Evolutionary conservation across 2,329 filamentous ascomycete genomes (phyloP).

Genomic region (Phialophora verrucosa): DNA sequence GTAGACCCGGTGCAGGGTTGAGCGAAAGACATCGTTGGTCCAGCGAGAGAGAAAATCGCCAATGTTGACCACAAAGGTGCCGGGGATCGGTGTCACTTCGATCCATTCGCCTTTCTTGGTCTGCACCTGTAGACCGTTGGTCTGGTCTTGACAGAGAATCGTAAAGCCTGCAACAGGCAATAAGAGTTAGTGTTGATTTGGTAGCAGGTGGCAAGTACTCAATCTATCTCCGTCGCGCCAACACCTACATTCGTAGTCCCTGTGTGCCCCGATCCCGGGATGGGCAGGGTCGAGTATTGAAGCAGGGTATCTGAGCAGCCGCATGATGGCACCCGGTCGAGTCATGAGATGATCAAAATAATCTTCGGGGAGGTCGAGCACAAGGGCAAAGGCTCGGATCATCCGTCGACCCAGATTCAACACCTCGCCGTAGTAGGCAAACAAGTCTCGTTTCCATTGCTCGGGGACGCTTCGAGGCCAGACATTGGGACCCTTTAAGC

Average conservation of each 20-base stretch:
- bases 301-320: slow-evolving; percentile 54
- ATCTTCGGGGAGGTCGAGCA: slow-evolving; percentile 59
- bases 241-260: slow-evolving; percentile 2
- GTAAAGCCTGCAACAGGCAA: slow-evolving; percentile 52
- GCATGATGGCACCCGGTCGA: slow-evolving; percentile 54
- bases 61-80: slow-evolving; percentile 57
- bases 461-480: slow-evolving; percentile 43
- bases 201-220: not conserved
- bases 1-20: slow-evolving; percentile 61
- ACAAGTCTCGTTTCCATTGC: slow-evolving; percentile 56
- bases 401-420: slow-evolving; percentile 59
- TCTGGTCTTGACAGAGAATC: slow-evolving; percentile 60
- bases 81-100: slow-evolving; percentile 48
- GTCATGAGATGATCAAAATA: slow-evolving; percentile 62
- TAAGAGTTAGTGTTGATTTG: no score
- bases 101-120: slow-evolving; percentile 49
- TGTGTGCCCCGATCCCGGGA: slow-evolving; percentile 6
- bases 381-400: slow-evolving; percentile 60
- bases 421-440: slow-evolving; percentile 56
- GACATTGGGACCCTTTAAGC: slow-evolving; percentile 8
- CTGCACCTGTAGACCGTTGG: slow-evolving; percentile 59
- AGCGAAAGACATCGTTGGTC: slow-evolving; percentile 56
- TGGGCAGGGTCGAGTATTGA: slow-evolving; percentile 35
- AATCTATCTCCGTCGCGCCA: no score
- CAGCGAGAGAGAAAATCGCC: slow-evolving; percentile 58